Evolutionary conservation across 345 rosid genomes (phyloP).

Genomic region (Turritis glabra): DNA sequence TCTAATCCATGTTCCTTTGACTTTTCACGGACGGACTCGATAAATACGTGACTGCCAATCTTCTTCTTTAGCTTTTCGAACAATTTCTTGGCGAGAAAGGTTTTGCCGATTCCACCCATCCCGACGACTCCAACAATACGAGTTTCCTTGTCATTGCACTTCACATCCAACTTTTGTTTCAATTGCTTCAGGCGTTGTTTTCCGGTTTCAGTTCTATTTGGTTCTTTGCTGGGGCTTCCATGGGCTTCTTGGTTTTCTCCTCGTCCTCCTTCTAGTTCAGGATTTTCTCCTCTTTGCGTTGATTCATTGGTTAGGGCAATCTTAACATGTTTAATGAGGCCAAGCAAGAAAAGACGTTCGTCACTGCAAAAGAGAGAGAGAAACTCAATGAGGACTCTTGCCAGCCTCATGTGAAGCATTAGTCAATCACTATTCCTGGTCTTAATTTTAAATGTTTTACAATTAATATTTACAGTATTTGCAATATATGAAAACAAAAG

Average conservation of each 20-base stretch:
- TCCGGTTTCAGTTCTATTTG: background rate
- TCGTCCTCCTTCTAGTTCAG: background rate
- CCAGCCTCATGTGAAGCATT: too few species aligned
- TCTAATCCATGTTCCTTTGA: background rate
- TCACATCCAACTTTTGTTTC: background rate
- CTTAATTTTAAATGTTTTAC: too few species aligned
- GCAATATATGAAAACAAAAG: too few species aligned
- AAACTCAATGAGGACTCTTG: too few species aligned
- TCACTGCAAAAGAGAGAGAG: too few species aligned
- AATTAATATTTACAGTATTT: too few species aligned
- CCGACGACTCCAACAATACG: slow-evolving; percentile 4
- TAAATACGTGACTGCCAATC: background rate
- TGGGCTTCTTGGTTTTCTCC: too few species aligned
- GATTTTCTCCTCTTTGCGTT: background rate
- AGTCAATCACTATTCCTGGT: too few species aligned
- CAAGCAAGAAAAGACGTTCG: too few species aligned
- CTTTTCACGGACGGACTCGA: background rate
- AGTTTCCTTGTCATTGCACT: background rate
- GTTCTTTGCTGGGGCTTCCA: too few species aligned
- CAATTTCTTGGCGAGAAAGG: background rate
- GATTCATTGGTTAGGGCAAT: too few species aligned
- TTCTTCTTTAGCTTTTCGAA: background rate
- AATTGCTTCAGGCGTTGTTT: background rate
- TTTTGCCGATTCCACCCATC: slow-evolving; percentile 18
- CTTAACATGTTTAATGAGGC: too few species aligned